Evolutionary conservation across 768 basidiomycete species (phyloP), one percentile per base, ranked within the genome.

Genomic region (Termitomyces sp.): DNA sequence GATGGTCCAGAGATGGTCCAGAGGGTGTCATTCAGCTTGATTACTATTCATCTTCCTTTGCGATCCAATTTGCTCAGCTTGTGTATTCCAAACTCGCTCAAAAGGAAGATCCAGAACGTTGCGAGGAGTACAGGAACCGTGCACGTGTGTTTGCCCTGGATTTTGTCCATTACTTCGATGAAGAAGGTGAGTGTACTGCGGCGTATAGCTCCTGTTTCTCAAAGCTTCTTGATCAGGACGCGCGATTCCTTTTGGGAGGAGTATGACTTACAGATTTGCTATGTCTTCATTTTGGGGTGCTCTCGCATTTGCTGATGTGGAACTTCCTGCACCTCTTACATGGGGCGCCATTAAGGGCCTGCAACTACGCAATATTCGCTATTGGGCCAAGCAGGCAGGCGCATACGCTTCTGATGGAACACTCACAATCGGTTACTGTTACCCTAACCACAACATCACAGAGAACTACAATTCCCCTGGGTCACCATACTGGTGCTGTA

Each of bases 401-500:
- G 81, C 84, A 0, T 84, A 80, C 66, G 64, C 79, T 58, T 67
- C 80, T 16, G 85, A 87, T 59, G 84, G 87, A 13, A 88, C 85
- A 0, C 71, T 90, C 33, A 89, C 85, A 10, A 85, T 89, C 60
- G 88, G 87, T 3, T 89, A 76, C 63, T 71, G 73, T 44, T 89
- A 88, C 61, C 86, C 85, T 29, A 88, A 87, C 61, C 83, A 82
- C 69, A 85, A 85, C 66, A 84, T 89, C 74, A 86, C 82, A 13
- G 84, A 90, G 65, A 89, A 87, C 68, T 89, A 91, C 73, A 89
- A 90, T 65, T 86, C 86, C 5, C 82, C 83, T 16, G 87, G 87
- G 18, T 88, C 86, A 23, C 85, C 86, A 2, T 91, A 90, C 69
- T 90, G 88, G 89, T 86, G 84, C 64, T 89, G 86, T 73, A 88